Evolutionary conservation across 1,284 basidiomycete genomes (phyloP).

Genomic region (Testicularia cyperi): DNA sequence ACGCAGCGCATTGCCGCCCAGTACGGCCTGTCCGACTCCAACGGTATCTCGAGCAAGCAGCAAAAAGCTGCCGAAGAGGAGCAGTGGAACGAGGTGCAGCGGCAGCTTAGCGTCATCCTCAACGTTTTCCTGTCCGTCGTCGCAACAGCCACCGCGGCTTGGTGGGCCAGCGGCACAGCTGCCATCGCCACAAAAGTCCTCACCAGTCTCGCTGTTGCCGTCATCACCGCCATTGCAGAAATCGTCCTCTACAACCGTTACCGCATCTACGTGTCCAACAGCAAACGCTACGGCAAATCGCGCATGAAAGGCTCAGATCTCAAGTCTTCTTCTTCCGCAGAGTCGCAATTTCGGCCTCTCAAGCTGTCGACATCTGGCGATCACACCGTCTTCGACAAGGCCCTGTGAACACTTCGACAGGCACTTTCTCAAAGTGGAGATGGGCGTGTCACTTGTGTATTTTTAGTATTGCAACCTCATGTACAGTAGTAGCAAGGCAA

Average conservation of each 20-base stretch:
- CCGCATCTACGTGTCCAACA: constrained; percentile 17
- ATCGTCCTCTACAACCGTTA: constrained; percentile 33
- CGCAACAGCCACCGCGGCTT: constrained; percentile 27
- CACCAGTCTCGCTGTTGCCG: constrained; percentile 11
- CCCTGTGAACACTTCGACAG: no score
- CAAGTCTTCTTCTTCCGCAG: not conserved
- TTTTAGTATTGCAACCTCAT: no score
- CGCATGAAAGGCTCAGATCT: constrained; percentile 25
- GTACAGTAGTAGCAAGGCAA: no score
- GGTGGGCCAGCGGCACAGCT: constrained; percentile 26
- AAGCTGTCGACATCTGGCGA: no score
- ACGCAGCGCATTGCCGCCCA: constrained; percentile 10
- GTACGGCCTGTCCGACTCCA: no score
- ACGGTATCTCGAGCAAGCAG: not conserved
- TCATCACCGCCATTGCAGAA: constrained; percentile 26
- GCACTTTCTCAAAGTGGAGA: no score
- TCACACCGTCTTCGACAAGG: no score
- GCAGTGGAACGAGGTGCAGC: constrained; percentile 27
- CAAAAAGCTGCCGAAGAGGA: constrained; percentile 6
- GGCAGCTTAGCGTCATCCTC: constrained; percentile 22
- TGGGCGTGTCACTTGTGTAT: no score
- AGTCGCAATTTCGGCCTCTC: constrained; percentile 22
- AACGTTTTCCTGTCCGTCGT: constrained; percentile 29
- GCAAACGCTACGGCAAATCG: constrained; percentile 5
- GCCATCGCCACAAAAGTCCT: constrained; percentile 12